These are phyloP conservation scores for Hansenula lynferdii DNA, from an alignment of 1,139 yeast species.

Conservation along the genomic window DNA sequence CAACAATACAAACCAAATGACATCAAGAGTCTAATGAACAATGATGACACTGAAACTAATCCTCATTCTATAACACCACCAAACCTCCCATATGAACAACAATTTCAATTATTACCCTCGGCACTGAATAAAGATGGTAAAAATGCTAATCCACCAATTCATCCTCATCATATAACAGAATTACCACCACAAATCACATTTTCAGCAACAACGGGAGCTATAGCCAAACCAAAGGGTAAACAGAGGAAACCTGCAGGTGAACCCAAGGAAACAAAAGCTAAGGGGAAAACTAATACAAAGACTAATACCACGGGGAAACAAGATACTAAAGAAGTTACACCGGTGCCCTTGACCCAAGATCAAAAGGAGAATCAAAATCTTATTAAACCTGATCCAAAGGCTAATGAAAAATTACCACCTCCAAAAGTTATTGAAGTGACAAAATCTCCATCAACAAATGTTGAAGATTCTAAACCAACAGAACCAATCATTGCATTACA, in stretches of 20 bases:
- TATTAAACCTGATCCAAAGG: slow-evolving; percentile 16
- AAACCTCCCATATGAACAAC: neutral
- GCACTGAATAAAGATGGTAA: neutral
- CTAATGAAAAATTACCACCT: slow-evolving; percentile 15
- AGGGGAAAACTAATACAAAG: slow-evolving; percentile 1
- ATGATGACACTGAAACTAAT: neutral
- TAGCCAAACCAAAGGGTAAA: too few relatives aligned
- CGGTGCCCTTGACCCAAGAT: slow-evolving; percentile 8
- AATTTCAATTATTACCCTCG: neutral
- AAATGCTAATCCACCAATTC: neutral
- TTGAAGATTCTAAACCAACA: slow-evolving; percentile 14
- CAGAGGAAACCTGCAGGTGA: too few relatives aligned
- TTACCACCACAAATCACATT: too few relatives aligned
- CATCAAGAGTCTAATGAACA: neutral
- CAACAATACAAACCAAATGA: neutral
- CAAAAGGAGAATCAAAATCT: slow-evolving; percentile 17
- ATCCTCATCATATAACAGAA: too few relatives aligned
- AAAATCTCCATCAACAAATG: slow-evolving; percentile 3
- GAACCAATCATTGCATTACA: slow-evolving; percentile 45
- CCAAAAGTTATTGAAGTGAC: slow-evolving; percentile 22
- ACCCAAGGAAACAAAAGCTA: slow-evolving; percentile 5
- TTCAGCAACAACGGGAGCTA: too few relatives aligned
- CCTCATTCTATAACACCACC: neutral
- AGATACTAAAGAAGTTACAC: neutral
- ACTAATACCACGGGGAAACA: slow-evolving; percentile 5